Evolutionary conservation across 2,329 filamentous ascomycete species (phyloP).

Genomic region (Thelonectria blattea): DNA sequence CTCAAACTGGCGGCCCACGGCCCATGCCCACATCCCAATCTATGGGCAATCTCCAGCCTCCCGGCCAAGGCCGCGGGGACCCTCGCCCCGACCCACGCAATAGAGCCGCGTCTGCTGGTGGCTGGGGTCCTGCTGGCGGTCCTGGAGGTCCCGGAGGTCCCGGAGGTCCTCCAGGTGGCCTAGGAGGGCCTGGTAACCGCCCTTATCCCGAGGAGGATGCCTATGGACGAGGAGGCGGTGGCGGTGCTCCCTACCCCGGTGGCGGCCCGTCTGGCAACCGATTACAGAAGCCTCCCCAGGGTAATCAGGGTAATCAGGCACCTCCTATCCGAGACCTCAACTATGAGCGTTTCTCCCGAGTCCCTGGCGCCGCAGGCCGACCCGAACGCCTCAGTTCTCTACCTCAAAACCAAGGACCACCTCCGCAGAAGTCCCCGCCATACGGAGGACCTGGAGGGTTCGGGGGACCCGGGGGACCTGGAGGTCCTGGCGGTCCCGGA

Average conservation of each 20-base stretch:
- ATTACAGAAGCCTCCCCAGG: constrained; percentile 36
- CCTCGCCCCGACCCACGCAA: constrained; percentile 39
- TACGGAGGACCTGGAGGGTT: constrained; percentile 8
- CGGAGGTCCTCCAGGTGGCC: constrained; percentile 33
- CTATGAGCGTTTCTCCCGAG: constrained; percentile 41
- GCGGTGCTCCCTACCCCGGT: constrained; percentile 35
- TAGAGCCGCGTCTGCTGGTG: constrained; percentile 41
- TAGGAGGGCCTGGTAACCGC: constrained; percentile 26
- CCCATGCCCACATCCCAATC: constrained; percentile 53
- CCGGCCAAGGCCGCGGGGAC: constrained; percentile 28
- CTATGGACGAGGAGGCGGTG: constrained; percentile 29
- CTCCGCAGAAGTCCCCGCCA: constrained; percentile 15
- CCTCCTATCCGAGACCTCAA: constrained; percentile 34
- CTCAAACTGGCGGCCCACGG: constrained; percentile 43
- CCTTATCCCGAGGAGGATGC: constrained; percentile 37
- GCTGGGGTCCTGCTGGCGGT: not conserved
- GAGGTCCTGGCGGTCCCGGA: not conserved
- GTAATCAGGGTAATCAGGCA: constrained; percentile 31
- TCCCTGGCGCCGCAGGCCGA: constrained; percentile 40
- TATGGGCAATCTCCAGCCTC: constrained; percentile 53
- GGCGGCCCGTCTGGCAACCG: constrained; percentile 43
- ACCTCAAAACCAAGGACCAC: constrained; percentile 24
- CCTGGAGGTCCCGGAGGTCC: constrained; percentile 54
- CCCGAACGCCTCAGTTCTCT: constrained; percentile 45
- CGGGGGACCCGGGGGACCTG: not conserved